These are phyloP conservation scores for Saccharomyces hybrid DNA, from an alignment of 1,139 yeast genomes.

Conservation along the genomic window DNA sequence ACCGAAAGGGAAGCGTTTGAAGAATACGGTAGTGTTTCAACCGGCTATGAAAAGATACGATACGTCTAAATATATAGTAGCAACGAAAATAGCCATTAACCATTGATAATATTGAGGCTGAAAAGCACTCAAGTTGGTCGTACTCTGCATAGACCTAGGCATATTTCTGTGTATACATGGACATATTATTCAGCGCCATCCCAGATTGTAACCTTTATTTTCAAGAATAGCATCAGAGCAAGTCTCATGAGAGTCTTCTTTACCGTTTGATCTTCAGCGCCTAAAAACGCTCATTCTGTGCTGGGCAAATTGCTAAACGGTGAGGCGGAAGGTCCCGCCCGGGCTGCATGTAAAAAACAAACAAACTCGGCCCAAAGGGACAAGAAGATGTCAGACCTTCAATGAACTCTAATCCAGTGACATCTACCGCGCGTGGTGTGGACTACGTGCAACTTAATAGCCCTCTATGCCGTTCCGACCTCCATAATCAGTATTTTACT, in stretches of 20 bases:
- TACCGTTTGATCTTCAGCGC: background rate
- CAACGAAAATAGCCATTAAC: background rate
- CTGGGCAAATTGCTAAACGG: no score
- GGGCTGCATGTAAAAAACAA: no score
- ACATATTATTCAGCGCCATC: background rate
- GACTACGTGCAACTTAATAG: no score
- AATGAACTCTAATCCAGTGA: no score
- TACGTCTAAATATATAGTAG: background rate
- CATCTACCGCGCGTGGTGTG: no score
- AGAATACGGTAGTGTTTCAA: conserved; percentile 8
- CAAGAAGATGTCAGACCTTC: no score
- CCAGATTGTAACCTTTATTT: background rate
- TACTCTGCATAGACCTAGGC: background rate
- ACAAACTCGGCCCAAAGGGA: no score
- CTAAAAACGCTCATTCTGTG: background rate
- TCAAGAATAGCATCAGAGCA: background rate
- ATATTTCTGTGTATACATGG: background rate
- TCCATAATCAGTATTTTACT: no score
- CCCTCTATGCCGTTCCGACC: no score
- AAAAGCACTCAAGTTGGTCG: background rate
- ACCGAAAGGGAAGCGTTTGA: conserved; percentile 28
- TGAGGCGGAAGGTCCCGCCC: no score
- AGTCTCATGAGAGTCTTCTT: background rate
- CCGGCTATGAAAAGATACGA: background rate
- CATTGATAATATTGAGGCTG: background rate